Evolutionary conservation across 257 asterid genomes (phyloP).

Genomic region (Ligustrum vulgare): DNA sequence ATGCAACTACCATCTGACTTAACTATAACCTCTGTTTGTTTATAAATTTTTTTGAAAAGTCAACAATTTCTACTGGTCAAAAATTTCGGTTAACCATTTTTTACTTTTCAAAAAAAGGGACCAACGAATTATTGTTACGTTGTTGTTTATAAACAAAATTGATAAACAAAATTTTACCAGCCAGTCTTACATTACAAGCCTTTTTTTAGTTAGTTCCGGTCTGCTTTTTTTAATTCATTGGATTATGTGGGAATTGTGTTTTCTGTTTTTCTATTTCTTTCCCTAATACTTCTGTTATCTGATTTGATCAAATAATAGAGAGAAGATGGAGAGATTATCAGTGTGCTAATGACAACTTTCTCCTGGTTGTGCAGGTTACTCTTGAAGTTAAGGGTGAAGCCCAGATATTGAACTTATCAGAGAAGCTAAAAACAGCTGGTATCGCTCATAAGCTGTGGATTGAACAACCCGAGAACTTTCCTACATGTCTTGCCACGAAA

Average conservation of each 20-base stretch:
- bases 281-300: background rate
- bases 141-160: no score
- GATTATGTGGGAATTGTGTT: background rate
- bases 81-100: no score
- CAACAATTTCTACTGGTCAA: no score
- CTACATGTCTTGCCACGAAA: conserved; percentile 90
- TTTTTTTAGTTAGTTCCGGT: background rate
- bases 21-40: no score
- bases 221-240: background rate
- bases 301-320: background rate
- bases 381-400: conserved; percentile 92
- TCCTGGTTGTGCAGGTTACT: conserved; percentile 58
- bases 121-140: no score
- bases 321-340: background rate
- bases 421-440: conserved; percentile 63
- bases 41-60: no score
- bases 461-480: conserved; percentile 87
- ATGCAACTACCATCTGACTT: background rate
- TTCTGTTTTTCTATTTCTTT: background rate
- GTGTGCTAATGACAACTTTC: background rate
- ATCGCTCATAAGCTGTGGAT: conserved; percentile 88
- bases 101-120: no score
- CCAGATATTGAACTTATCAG: conserved; percentile 69
- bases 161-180: no score
- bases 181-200: no score